phyloP scores from a whole-genome alignment of 345 rosid species.

The Erodium maritimum region DNA sequence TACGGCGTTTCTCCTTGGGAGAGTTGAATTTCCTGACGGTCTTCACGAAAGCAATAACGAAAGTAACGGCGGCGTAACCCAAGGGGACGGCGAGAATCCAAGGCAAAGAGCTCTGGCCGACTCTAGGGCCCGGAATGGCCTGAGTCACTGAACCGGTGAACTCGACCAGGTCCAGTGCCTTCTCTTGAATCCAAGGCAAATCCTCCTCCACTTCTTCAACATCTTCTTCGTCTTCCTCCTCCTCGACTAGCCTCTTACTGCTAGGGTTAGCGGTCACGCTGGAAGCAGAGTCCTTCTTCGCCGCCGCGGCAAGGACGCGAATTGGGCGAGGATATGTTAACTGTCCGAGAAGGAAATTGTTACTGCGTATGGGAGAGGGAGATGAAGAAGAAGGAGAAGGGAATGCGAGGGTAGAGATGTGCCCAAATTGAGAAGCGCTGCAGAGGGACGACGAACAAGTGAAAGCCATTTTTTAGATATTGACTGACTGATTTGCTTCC shows the following conservation, averaged over 20 bases:
- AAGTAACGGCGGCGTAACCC: constrained; percentile 59
- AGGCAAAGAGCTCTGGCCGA: constrained; percentile 78
- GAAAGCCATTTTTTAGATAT: constrained; percentile 21
- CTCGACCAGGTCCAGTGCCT: constrained; percentile 81
- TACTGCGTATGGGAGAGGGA: constrained; percentile 2
- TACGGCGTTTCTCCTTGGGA: constrained; percentile 55
- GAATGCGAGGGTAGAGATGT: constrained; percentile 8
- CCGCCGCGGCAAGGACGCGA: constrained; percentile 17
- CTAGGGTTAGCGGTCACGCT: constrained; percentile 1
- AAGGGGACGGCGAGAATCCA: constrained; percentile 89
- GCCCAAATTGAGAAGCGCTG: constrained; percentile 17
- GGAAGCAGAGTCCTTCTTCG: not conserved
- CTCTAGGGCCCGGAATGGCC: constrained; percentile 92
- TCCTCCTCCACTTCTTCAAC: constrained; percentile 91
- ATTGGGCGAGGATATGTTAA: constrained; percentile 1
- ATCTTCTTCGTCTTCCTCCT: constrained; percentile 43
- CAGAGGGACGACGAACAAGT: constrained; percentile 6
- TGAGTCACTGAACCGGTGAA: constrained; percentile 89
- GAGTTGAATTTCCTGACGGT: constrained; percentile 63
- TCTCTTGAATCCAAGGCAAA: constrained; percentile 87
- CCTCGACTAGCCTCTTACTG: constrained; percentile 14
- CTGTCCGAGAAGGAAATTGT: not conserved
- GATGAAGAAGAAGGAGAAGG: constrained; percentile 9
- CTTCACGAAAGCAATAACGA: constrained; percentile 72
- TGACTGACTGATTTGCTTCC: not conserved